A percentile compares a stretch with the other conserved stretches of the same genome.
Conservation (phyloP, 805 yeast species). For the Danielozyma ontarioensis region DNA sequence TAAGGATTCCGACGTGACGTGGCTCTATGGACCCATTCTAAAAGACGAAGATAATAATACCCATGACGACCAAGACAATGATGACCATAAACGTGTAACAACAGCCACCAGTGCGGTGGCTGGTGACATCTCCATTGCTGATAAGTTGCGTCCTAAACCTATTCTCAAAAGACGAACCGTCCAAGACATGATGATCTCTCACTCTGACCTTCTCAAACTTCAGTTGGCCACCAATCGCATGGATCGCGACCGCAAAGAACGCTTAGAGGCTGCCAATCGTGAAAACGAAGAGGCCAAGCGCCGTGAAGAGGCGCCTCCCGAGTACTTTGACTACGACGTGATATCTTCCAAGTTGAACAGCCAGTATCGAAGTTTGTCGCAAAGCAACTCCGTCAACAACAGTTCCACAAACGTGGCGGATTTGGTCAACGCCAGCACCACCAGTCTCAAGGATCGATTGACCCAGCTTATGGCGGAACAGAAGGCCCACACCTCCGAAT, state of each 20-base stretch:
- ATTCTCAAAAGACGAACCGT: constrained; percentile 84
- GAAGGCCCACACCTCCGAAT: background rate
- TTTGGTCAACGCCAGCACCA: background rate
- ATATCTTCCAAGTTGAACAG: constrained; percentile 38
- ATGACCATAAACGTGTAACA: constrained; percentile 7
- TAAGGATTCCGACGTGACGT: constrained; percentile 93
- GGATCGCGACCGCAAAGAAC: constrained; percentile 3
- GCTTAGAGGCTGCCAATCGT: constrained; percentile 1
- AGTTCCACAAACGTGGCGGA: constrained; percentile 14
- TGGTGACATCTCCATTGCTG: constrained; percentile 40
- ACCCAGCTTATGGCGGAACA: background rate
- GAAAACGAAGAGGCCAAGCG: constrained; percentile 14
- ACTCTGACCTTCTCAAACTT: constrained; percentile 42
- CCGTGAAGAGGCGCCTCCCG: constrained; percentile 22
- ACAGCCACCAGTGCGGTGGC: constrained; percentile 42
- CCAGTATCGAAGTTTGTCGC: constrained; percentile 24
- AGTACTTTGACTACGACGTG: constrained; percentile 40
- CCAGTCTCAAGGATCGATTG: background rate
- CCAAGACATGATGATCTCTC: constrained; percentile 71
- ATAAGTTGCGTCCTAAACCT: constrained; percentile 54
- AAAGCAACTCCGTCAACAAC: constrained; percentile 11
- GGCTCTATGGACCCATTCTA: constrained; percentile 92
- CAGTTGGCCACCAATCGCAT: constrained; percentile 35
- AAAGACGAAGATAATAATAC: constrained; percentile 34
- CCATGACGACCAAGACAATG: constrained; percentile 12